phyloP scores from a whole-genome alignment of 805 yeast species.

The Limtongozyma cylindracea region DNA sequence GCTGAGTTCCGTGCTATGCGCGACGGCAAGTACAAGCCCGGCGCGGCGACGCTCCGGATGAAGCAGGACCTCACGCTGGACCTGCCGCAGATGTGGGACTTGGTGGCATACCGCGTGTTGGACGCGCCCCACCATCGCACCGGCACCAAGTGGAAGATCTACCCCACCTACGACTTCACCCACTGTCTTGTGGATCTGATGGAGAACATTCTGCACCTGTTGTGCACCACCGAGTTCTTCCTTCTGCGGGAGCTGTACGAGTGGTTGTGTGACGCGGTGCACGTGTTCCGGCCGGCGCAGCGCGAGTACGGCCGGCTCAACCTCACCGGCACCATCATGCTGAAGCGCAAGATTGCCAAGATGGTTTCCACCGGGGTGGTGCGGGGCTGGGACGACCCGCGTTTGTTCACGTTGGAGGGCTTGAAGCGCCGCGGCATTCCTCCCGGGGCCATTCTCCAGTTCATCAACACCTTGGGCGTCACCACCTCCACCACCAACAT shows the following conservation, averaged over 20 bases:
- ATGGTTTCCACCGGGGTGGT: slow-evolving; percentile 63
- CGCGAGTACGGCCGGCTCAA: slow-evolving; percentile 95
- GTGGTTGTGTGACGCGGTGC: slow-evolving; percentile 92
- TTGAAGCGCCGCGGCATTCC: slow-evolving; percentile 95
- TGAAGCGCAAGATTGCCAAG: slow-evolving; percentile 89
- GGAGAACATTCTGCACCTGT: slow-evolving; percentile 95
- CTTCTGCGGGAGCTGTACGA: slow-evolving; percentile 88
- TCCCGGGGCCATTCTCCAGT: slow-evolving; percentile 88
- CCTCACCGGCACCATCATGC: slow-evolving; percentile 80
- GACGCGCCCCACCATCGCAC: slow-evolving; percentile 96
- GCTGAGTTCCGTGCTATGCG: slow-evolving; percentile 74
- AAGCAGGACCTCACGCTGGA: slow-evolving; percentile 79
- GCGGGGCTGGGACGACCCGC: slow-evolving; percentile 97
- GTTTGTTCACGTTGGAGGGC: slow-evolving; percentile 84
- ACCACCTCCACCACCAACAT: slow-evolving; percentile 85
- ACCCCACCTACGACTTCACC: slow-evolving; percentile 98
- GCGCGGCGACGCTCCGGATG: slow-evolving; percentile 91
- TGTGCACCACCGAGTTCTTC: slow-evolving; percentile 90
- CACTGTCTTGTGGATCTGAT: slow-evolving; percentile 87
- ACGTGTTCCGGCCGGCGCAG: slow-evolving; percentile 95
- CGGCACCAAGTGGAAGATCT: slow-evolving; percentile 79
- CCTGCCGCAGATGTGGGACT: slow-evolving; percentile 99
- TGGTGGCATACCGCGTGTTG: slow-evolving; percentile 87
- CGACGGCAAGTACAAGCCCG: slow-evolving; percentile 70
- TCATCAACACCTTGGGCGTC: slow-evolving; percentile 88